These are phyloP conservation scores for Simplicillium sp. DNA, from an alignment of 2,329 filamentous ascomycete genomes.

Conservation along the genomic window DNA sequence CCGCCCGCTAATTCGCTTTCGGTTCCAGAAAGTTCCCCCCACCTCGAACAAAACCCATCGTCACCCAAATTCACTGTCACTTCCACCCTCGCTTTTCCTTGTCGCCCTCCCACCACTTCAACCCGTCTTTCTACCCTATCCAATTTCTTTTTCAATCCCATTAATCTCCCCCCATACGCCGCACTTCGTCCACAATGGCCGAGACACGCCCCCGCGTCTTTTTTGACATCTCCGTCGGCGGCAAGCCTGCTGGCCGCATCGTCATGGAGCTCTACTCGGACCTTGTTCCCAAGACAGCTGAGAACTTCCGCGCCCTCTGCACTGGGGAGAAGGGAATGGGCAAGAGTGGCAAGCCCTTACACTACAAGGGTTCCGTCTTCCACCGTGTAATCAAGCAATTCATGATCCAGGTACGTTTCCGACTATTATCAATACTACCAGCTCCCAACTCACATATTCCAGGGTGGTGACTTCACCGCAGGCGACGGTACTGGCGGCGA, in stretches of 20 bases:
- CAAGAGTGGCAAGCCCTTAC: slow-evolving; percentile 72
- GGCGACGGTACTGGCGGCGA: slow-evolving; percentile 94
- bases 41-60: background rate
- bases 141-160: too few species aligned
- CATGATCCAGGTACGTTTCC: slow-evolving; percentile 64
- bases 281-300: slow-evolving; percentile 86
- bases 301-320: slow-evolving; percentile 92
- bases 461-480: slow-evolving; percentile 93
- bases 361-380: slow-evolving; percentile 89
- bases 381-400: slow-evolving; percentile 98
- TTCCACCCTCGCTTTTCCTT: slow-evolving; percentile 5
- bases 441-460: too few species aligned
- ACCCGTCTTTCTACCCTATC: too few species aligned
- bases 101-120: too few species aligned
- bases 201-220: slow-evolving; percentile 67
- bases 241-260: slow-evolving; percentile 64
- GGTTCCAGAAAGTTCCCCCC: slow-evolving; percentile 4
- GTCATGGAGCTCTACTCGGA: slow-evolving; percentile 72
- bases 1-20: background rate
- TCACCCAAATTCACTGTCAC: background rate
- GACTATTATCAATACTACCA: too few species aligned
- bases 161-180: too few species aligned
- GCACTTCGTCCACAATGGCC: too few species aligned
- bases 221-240: slow-evolving; percentile 84
- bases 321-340: slow-evolving; percentile 88